Base-by-base conservation (phyloP, 257 asterid genomes). In the Salvia miltiorrhiza region DNA sequence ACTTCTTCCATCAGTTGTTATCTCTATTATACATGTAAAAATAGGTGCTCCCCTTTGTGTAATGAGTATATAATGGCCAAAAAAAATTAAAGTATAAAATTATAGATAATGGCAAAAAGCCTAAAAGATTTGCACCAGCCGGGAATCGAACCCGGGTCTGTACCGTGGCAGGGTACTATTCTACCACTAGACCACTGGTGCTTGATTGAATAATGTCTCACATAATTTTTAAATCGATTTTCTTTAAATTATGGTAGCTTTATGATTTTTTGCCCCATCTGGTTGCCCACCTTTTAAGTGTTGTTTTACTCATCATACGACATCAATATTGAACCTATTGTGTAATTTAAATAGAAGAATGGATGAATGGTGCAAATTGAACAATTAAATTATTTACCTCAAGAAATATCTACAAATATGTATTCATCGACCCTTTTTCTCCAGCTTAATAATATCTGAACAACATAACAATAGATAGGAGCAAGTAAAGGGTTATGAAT, bases 81-180 rank as follows among this genome's bases (percentile, higher is more conserved):
- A n/a, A n/a, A n/a, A n/a, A n/a, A n/a, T n/a, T n/a, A n/a, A n/a
- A n/a, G n/a, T n/a, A n/a, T n/a, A n/a, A n/a, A n/a, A n/a, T n/a
- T n/a, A n/a, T n/a, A n/a, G n/a, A n/a, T n/a, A n/a, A n/a, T n/a
- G n/a, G n/a, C n/a, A n/a, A n/a, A n/a, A n/a, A n/a, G n/a, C n/a
- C 5, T 2, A 30, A 30, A 30, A 4, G 4, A 30, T n/a, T n/a
- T 90, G 97, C 98, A 93, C 90, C 96, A 88, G 94, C 96, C 88
- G 94, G 92, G 97, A 90, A 87, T 86, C 91, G 90, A 93, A 90
- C 93, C 96, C 89, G 96, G 96, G 90, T 88, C 93, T 88, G 95
- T 87, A 90, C 94, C 92, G 90, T 93, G 94, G 96, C 94, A 88
- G 98, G 92, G 94, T 90, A 88, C 86, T 86, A 88, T 87, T 87